phyloP scores from a whole-genome alignment of 805 yeast genomes.

The Clavispora asparagi region DNA sequence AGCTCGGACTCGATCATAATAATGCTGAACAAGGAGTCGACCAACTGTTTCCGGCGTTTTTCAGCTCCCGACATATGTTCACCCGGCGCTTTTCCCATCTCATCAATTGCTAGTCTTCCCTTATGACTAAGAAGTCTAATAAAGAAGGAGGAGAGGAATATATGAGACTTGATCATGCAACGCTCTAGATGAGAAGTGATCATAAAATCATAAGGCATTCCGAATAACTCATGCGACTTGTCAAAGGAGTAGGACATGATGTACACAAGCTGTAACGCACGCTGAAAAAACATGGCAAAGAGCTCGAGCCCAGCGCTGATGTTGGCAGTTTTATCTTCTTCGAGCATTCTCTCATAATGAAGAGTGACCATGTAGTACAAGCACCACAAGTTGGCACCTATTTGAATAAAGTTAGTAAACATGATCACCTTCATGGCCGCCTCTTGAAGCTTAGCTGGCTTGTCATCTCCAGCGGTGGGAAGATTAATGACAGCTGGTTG shows the following conservation, averaged over 20 bases:
- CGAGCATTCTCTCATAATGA: slow-evolving; percentile 33
- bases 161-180: slow-evolving; percentile 37
- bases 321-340: slow-evolving; percentile 22
- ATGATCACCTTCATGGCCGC: slow-evolving; percentile 30
- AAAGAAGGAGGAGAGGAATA: slow-evolving; percentile 34
- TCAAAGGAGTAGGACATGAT: slow-evolving; percentile 40
- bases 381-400: slow-evolving; percentile 36
- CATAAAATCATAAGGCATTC: slow-evolving; percentile 32
- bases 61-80: background rate
- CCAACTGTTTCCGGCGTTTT: slow-evolving; percentile 23
- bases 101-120: slow-evolving; percentile 22
- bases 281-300: slow-evolving; percentile 36
- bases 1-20: slow-evolving; percentile 35
- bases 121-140: slow-evolving; percentile 35
- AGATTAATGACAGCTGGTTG: slow-evolving; percentile 18
- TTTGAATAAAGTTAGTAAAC: slow-evolving; percentile 30
- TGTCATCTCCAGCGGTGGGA: slow-evolving; percentile 12
- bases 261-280: slow-evolving; percentile 38
- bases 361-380: slow-evolving; percentile 37
- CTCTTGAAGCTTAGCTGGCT: slow-evolving; percentile 21
- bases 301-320: slow-evolving; percentile 37
- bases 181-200: slow-evolving; percentile 34
- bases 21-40: slow-evolving; percentile 27
- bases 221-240: slow-evolving; percentile 37
- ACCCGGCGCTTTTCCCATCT: slow-evolving; percentile 2